Percentiles rank a stretch among this genome's conserved stretches.
phyloP scores from a whole-genome alignment of 108 stramenopile species.

The Chaetoceros muelleri region DNA sequence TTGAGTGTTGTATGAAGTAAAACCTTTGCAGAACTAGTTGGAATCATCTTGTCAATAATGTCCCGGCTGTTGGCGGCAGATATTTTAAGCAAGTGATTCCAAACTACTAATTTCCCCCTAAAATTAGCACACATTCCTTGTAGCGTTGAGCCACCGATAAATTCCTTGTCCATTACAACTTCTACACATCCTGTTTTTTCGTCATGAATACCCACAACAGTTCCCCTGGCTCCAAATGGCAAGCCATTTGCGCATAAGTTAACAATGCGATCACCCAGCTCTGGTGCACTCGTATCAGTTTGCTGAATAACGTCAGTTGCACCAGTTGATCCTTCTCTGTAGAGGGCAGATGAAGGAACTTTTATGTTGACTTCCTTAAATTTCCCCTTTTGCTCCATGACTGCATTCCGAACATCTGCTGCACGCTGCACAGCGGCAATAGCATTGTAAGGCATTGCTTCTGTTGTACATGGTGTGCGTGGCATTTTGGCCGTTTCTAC shows the following conservation, averaged over 20 bases:
- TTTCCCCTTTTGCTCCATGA: slow-evolving; percentile 52
- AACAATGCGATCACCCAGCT: slow-evolving; percentile 87
- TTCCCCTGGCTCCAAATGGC: slow-evolving; percentile 94
- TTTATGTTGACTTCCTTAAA: slow-evolving; percentile 77
- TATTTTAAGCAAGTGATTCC: slow-evolving; percentile 79
- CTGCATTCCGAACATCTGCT: slow-evolving; percentile 72
- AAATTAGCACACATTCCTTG: slow-evolving; percentile 93
- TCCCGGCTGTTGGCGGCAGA: slow-evolving; percentile 52
- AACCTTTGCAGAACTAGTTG: slow-evolving; percentile 53
- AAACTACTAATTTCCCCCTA: slow-evolving; percentile 87
- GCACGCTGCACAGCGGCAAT: slow-evolving; percentile 88
- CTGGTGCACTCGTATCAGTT: slow-evolving; percentile 59
- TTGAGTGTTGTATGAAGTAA: slow-evolving; percentile 41
- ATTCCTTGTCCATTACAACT: slow-evolving; percentile 97
- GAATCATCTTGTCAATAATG: slow-evolving; percentile 62
- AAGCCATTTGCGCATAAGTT: slow-evolving; percentile 86
- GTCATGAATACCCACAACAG: slow-evolving; percentile 92
- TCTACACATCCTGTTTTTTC: slow-evolving; percentile 88
- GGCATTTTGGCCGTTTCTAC: slow-evolving; percentile 83
- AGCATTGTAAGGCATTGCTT: slow-evolving; percentile 83
- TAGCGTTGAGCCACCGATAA: slow-evolving; percentile 88
- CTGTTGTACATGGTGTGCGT: slow-evolving; percentile 80
- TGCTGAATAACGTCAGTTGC: slow-evolving; percentile 69
- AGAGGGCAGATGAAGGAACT: slow-evolving; percentile 66
- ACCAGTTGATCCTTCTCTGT: slow-evolving; percentile 58